These are phyloP conservation scores for Chaetomium strumarium DNA, from an alignment of 2,329 filamentous ascomycete species.

Conservation along the genomic window DNA sequence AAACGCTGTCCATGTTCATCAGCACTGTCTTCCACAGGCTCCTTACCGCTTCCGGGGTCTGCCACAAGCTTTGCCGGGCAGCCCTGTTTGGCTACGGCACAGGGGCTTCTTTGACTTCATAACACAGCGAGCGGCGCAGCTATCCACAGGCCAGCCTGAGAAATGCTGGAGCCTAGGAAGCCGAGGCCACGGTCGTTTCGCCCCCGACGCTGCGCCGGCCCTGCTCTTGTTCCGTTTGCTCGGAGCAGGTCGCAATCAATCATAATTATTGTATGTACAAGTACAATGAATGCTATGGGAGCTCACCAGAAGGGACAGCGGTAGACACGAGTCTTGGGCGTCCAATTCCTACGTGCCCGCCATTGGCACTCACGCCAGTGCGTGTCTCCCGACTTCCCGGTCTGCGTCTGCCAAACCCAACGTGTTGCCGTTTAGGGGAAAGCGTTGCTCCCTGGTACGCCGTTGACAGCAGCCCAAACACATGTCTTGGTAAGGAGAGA, in stretches of 20 bases:
- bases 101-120: constrained; percentile 7
- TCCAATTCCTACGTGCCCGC: no score
- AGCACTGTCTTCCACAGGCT: constrained; percentile 1
- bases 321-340: background rate
- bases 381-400: background rate
- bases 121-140: constrained; percentile 22
- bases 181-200: constrained; percentile 19
- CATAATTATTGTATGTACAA: no score
- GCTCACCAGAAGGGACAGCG: background rate
- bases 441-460: no score
- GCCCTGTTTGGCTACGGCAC: constrained; percentile 18
- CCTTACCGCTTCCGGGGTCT: constrained; percentile 3
- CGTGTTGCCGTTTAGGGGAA: no score
- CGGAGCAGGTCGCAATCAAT: constrained; percentile 9
- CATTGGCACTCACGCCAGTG: background rate
- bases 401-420: no score
- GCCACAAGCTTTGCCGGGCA: constrained; percentile 5
- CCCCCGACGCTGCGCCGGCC: constrained; percentile 19
- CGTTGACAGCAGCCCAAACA: no score
- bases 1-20: background rate
- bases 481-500: background rate
- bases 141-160: constrained; percentile 16
- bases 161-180: constrained; percentile 26
- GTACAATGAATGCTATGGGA: background rate
- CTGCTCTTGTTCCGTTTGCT: constrained; percentile 13